Base-by-base conservation (phyloP, 805 yeast species). In the Lachancea dasiensis region DNA sequence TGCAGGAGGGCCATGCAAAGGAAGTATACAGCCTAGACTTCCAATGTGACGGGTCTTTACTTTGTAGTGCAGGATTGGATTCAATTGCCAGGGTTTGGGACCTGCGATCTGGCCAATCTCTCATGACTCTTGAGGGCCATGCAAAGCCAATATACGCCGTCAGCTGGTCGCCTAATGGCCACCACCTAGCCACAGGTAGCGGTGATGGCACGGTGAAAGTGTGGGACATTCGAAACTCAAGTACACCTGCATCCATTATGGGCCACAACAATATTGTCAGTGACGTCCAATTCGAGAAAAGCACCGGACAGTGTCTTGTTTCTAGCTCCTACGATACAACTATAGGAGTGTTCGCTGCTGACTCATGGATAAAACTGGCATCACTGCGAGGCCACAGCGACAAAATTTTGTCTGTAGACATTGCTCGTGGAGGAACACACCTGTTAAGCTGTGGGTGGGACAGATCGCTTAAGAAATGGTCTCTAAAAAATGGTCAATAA, bases 1-100 rank as follows among this genome's bases (percentile, higher is more conserved):
- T 74, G 41, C 97, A 90, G 56, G 95, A 86, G 53, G 96, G 97
- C 0, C 97, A 90, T 54, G 64, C 83, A 1, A 79, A 77, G 49
- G 92, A 78, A 40, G 79, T 87, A 0, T 77, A 73, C 43, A 52
- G 77, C 0, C 56, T 83, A 3, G 61, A 73, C 1, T 72, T 81
- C 44, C 94, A 87, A 43, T 69, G 71, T 0, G 95, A 86, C 50
- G 97, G 97, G 1, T 67, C 90, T 2, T 58, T 90, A 5, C 50
- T 82, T 6, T 80, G 82, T 0, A 75, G 86, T 9, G 92, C 81
- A 3, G 95, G 96, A 0, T 61, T 79, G 5, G 97, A 90, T 58
- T 82, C 80, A 0, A 60, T 77, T 14, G 79, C 77, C 0, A 65
- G 81, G 30, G 55, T 89, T 2, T 90, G 97, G 97, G 98, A 90